Percentiles rank a stretch among this genome's conserved stretches.
phyloP scores from a whole-genome alignment of 345 rosid genomes.

The Kandelia obovata region DNA sequence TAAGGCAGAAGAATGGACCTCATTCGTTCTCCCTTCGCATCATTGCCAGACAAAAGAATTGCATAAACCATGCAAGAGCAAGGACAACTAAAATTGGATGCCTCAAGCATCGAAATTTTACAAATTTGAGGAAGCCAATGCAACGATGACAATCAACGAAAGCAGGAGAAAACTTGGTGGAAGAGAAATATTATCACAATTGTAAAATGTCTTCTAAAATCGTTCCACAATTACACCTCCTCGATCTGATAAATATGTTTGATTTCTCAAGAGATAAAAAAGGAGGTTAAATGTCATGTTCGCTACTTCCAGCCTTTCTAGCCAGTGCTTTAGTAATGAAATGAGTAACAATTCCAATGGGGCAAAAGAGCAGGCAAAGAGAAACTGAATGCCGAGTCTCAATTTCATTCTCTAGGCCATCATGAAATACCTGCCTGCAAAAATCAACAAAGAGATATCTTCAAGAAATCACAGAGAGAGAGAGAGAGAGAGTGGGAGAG shows the following conservation, averaged over 20 bases:
- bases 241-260: background rate
- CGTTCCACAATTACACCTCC: background rate
- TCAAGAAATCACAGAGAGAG: background rate
- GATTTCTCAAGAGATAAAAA: background rate
- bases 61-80: no score
- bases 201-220: no score
- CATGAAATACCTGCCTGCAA: slow-evolving; percentile 76
- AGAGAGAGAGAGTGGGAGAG: background rate
- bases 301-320: slow-evolving; percentile 23
- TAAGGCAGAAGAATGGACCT: no score
- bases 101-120: no score
- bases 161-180: no score
- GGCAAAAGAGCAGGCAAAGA: slow-evolving; percentile 84
- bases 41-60: no score
- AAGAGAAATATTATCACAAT: no score
- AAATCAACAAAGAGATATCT: slow-evolving; percentile 3
- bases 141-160: no score
- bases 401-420: slow-evolving; percentile 65
- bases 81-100: no score
- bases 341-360: slow-evolving; percentile 68
- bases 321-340: slow-evolving; percentile 64
- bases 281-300: background rate
- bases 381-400: slow-evolving; percentile 93
- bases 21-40: no score
- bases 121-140: no score